phyloP scores from a whole-genome alignment of 305 asterid species.

The Fraxinus latifolia region DNA sequence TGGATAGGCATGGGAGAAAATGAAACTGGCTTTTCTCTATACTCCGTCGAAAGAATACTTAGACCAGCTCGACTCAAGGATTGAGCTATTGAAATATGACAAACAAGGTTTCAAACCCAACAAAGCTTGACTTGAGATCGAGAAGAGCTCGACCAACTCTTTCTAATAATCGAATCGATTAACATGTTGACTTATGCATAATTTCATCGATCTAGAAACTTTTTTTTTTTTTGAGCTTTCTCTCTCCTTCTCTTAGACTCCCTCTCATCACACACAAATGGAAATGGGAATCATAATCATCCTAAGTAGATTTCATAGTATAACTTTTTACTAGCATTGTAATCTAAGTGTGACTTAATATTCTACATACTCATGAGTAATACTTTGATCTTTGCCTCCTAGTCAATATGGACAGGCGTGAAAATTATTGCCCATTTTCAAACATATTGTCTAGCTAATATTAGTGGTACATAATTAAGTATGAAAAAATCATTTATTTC shows the following conservation, averaged over 20 bases:
- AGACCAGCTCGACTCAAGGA: not conserved
- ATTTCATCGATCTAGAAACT: not conserved
- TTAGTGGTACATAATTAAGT: not conserved
- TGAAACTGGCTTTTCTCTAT: slow-evolving; percentile 3
- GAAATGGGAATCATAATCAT: slow-evolving; percentile 49
- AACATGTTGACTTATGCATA: not conserved
- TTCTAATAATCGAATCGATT: not conserved
- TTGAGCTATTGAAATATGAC: not conserved
- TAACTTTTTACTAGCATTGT: slow-evolving; percentile 65
- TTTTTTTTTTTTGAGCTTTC: slow-evolving; percentile 11
- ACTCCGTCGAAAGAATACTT: slow-evolving; percentile 15
- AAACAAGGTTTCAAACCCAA: not conserved
- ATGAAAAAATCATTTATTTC: not conserved
- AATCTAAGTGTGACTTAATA: slow-evolving; percentile 43
- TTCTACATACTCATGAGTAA: slow-evolving; percentile 55
- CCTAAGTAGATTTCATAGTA: slow-evolving; percentile 56
- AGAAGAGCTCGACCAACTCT: not conserved
- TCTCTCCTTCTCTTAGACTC: slow-evolving; percentile 6
- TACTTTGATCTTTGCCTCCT: slow-evolving; percentile 37
- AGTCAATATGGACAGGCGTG: slow-evolving; percentile 55
- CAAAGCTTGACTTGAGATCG: not conserved
- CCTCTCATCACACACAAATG: slow-evolving; percentile 2
- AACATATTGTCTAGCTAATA: not conserved
- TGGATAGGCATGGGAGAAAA: slow-evolving; percentile 3
- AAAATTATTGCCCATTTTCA: slow-evolving; percentile 48